Evolutionary conservation across 208 protist genomes (phyloP).

Genomic region (Wallacemonas sp.): DNA sequence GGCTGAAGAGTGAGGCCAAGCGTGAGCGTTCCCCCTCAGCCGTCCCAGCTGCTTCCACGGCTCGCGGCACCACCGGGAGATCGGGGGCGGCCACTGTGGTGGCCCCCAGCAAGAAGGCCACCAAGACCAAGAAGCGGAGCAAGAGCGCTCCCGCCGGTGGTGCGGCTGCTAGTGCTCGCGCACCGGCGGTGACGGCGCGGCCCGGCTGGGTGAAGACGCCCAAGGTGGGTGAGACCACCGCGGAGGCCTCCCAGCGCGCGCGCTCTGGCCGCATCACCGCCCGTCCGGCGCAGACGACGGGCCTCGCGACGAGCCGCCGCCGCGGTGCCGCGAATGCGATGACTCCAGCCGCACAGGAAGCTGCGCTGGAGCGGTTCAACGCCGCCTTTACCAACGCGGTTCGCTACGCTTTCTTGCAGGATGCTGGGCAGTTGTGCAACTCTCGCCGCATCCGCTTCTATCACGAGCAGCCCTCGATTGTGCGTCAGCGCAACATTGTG

Average conservation of each 20-base stretch:
- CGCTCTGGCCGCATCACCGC: neutral
- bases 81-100: conserved; percentile 1
- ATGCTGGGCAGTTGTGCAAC: conserved; percentile 34
- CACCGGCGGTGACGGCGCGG: neutral
- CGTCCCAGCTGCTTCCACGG: conserved; percentile 5
- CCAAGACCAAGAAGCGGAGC: neutral
- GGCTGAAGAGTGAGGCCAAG: conserved; percentile 11
- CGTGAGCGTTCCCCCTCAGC: conserved; percentile 2
- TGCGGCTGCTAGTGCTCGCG: neutral
- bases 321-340: neutral
- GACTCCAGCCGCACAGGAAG: conserved; percentile 10
- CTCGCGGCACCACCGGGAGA: neutral
- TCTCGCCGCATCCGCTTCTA: conserved; percentile 34
- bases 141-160: neutral
- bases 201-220: conserved; percentile 5
- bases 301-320: conserved; percentile 5
- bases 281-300: neutral
- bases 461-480: conserved; percentile 39
- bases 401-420: conserved; percentile 55
- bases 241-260: conserved; percentile 7
- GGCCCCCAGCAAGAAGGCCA: neutral
- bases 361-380: conserved; percentile 31
- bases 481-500: conserved; percentile 25
- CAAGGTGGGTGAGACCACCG: conserved; percentile 16
- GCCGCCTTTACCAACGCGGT: conserved; percentile 40